phyloP scores from a whole-genome alignment of 1,139 yeast species.

The Lodderomyces parapsilosis region DNA sequence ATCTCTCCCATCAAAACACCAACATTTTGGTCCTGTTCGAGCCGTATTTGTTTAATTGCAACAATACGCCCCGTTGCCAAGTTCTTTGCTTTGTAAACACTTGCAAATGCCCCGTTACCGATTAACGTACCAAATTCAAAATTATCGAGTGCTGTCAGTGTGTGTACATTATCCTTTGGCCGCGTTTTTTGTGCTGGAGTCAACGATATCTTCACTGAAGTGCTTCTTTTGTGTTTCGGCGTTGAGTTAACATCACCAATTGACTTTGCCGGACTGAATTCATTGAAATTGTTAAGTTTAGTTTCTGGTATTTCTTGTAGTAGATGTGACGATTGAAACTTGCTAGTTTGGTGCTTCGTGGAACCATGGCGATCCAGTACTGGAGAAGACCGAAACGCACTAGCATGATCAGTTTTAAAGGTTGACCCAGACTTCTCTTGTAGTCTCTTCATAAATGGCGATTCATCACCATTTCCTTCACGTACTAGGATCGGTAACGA shows the following conservation, averaged over 20 bases:
- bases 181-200: slow-evolving; percentile 57
- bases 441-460: slow-evolving; percentile 29
- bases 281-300: slow-evolving; percentile 4
- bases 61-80: slow-evolving; percentile 64
- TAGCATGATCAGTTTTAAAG: slow-evolving; percentile 7
- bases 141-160: slow-evolving; percentile 47
- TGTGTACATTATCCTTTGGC: slow-evolving; percentile 37
- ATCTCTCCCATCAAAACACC: slow-evolving; percentile 75
- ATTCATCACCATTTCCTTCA: slow-evolving; percentile 13
- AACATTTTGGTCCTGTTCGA: slow-evolving; percentile 48
- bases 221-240: slow-evolving; percentile 24
- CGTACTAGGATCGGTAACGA: background rate
- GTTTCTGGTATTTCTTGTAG: slow-evolving; percentile 7
- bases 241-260: slow-evolving; percentile 13
- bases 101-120: slow-evolving; percentile 94
- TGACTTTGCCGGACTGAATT: background rate
- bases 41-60: slow-evolving; percentile 80
- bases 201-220: slow-evolving; percentile 45
- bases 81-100: slow-evolving; percentile 81
- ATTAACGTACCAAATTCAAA: slow-evolving; percentile 69
- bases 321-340: background rate
- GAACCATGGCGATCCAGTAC: too few relatives aligned
- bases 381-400: too few relatives aligned
- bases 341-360: too few relatives aligned
- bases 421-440: slow-evolving; percentile 15